Evolutionary conservation across 495 filamentous ascomycete genomes (phyloP).

Genomic region (Xylaria bambusicola): DNA sequence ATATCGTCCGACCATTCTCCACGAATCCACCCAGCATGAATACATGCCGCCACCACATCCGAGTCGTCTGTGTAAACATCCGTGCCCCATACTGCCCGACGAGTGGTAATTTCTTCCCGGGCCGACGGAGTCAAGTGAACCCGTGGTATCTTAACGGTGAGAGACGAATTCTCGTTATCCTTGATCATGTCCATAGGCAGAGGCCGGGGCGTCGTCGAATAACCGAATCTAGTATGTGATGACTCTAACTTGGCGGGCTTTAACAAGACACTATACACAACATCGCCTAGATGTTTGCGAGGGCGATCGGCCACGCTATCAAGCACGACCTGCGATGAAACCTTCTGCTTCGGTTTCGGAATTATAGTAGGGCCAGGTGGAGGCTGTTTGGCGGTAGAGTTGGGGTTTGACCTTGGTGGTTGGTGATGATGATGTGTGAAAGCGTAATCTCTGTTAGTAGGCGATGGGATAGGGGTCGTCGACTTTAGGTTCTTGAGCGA

Average conservation of each 20-base stretch:
- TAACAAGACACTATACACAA: constrained; percentile 54
- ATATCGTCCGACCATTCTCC: constrained; percentile 84
- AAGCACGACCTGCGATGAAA: constrained; percentile 67
- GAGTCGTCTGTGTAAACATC: constrained; percentile 96
- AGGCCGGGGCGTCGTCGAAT: constrained; percentile 69
- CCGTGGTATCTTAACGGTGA: constrained; percentile 82
- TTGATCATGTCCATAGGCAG: constrained; percentile 71
- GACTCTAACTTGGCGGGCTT: constrained; percentile 53
- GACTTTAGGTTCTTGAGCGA: constrained; percentile 47
- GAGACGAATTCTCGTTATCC: constrained; percentile 83
- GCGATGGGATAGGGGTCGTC: constrained; percentile 56
- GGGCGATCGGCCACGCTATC: constrained; percentile 68
- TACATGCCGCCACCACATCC: constrained; percentile 87
- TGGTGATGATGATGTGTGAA: constrained; percentile 43
- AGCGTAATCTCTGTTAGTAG: constrained; percentile 53
- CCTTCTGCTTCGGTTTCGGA: constrained; percentile 62
- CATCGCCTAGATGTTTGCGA: constrained; percentile 75
- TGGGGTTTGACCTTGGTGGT: constrained; percentile 37
- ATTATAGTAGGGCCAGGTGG: constrained; percentile 42
- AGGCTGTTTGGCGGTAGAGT: constrained; percentile 34
- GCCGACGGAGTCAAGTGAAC: constrained; percentile 67
- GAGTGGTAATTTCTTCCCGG: constrained; percentile 77
- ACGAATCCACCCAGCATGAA: constrained; percentile 89
- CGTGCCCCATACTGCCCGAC: constrained; percentile 84
- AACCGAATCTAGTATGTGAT: constrained; percentile 62